Conservation (phyloP, 371 early-diverging fungal species). For the Saksenaea oblongispora region DNA sequence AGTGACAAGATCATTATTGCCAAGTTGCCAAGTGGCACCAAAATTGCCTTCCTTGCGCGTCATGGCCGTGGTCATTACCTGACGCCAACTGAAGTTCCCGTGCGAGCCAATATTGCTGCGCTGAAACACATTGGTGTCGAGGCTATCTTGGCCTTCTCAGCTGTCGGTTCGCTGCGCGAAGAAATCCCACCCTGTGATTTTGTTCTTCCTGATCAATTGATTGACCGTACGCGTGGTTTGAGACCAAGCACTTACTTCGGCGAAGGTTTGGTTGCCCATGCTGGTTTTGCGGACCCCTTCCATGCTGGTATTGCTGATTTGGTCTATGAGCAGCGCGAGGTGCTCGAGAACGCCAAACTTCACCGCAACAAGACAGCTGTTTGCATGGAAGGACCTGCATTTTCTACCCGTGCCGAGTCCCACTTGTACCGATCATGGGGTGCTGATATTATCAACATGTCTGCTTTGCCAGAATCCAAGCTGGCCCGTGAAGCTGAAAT, state of each 20-base stretch:
- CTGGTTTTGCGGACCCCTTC: conserved; percentile 95
- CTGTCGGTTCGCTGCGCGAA: conserved; percentile 90
- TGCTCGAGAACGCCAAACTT: conserved; percentile 53
- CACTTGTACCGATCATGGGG: conserved; percentile 94
- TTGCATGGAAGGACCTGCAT: conserved; percentile 98
- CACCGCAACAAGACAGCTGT: conserved; percentile 86
- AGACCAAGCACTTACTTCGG: conserved; percentile 90
- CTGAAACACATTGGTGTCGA: conserved; percentile 92
- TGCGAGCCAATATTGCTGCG: conserved; percentile 96
- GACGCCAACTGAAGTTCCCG: conserved; percentile 90
- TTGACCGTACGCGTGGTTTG: conserved; percentile 95
- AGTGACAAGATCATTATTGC: conserved; percentile 77
- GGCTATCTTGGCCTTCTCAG: conserved; percentile 93
- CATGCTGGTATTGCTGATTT: conserved; percentile 74
- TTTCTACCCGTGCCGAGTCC: conserved; percentile 96
- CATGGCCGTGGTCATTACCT: conserved; percentile 92
- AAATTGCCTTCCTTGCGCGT: conserved; percentile 95
- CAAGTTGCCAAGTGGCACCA: conserved; percentile 69
- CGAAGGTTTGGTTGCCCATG: conserved; percentile 89
- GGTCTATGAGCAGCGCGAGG: conserved; percentile 58
- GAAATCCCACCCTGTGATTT: conserved; percentile 95
- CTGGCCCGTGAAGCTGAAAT: conserved; percentile 97
- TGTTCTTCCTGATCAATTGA: conserved; percentile 90
- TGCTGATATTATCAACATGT: conserved; percentile 96
- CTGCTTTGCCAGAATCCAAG: conserved; percentile 94